These are phyloP conservation scores for Terana coerulea DNA, from an alignment of 768 basidiomycete species.

Conservation along the genomic window DNA sequence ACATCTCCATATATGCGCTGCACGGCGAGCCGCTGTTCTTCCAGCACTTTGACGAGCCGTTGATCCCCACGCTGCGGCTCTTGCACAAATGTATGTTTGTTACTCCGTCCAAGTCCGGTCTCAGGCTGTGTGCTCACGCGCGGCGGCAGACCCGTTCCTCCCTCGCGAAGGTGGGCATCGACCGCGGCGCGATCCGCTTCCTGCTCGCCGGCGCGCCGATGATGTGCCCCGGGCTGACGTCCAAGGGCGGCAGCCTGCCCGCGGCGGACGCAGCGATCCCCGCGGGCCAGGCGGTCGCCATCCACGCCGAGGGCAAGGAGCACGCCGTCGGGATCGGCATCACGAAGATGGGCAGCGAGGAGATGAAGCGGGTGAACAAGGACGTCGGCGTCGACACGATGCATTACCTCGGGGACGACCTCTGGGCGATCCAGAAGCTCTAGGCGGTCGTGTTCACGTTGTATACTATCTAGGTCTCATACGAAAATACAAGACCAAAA, in stretches of 20 bases:
- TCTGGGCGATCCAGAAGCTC: constrained; percentile 52
- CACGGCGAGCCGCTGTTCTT: constrained; percentile 87
- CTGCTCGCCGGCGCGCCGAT: constrained; percentile 90
- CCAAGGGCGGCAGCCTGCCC: constrained; percentile 84
- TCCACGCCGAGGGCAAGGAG: constrained; percentile 94
- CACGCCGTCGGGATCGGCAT: constrained; percentile 84
- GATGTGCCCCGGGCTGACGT: constrained; percentile 98
- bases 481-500: too few species aligned
- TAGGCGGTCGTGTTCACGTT: not conserved
- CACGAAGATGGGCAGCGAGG: constrained; percentile 74
- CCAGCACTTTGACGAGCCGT: constrained; percentile 94
- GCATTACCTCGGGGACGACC: constrained; percentile 84
- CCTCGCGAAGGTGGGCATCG: constrained; percentile 85
- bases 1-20: constrained; percentile 89
- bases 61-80: constrained; percentile 83
- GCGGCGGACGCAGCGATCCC: constrained; percentile 63
- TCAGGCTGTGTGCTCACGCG: not conserved
- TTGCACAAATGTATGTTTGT: constrained; percentile 79
- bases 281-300: constrained; percentile 77
- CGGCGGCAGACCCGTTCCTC: constrained; percentile 75
- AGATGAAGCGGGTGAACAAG: constrained; percentile 88
- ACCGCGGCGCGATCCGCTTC: constrained; percentile 97
- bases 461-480: too few species aligned
- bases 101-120: not conserved
- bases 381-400: constrained; percentile 83